Evolutionary conservation across 352 stramenopile genomes (phyloP).

Genomic region (Globisporangium megalacanthum): DNA sequence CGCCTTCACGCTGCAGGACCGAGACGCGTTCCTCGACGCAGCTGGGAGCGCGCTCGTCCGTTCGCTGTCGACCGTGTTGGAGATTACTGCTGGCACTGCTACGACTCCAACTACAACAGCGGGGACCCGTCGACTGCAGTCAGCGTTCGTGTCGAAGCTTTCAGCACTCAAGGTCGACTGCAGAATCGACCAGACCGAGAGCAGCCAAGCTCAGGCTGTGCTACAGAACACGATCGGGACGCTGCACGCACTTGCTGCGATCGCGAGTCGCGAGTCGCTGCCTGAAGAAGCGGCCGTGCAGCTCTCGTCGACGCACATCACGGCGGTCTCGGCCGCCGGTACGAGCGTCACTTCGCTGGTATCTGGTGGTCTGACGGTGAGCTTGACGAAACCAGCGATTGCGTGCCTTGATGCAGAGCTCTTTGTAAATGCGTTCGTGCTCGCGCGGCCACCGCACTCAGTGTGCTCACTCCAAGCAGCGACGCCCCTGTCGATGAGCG

Average conservation of each 20-base stretch:
- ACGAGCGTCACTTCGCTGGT: conserved; percentile 9
- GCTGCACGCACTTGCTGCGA: conserved; percentile 40
- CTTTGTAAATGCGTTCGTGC: conserved; percentile 44
- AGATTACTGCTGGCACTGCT: conserved; percentile 11
- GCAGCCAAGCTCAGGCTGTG: conserved; percentile 10
- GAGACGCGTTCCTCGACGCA: conserved; percentile 32
- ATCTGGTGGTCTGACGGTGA: conserved; percentile 20
- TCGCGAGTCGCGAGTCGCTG: conserved; percentile 48
- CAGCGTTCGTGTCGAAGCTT: not conserved
- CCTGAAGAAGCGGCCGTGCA: conserved; percentile 26
- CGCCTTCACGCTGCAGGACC: conserved; percentile 34
- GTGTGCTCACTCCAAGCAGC: conserved; percentile 34
- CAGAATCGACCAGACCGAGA: conserved; percentile 13
- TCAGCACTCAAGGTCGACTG: conserved; percentile 6
- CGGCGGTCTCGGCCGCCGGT: conserved; percentile 31
- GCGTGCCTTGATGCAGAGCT: conserved; percentile 40
- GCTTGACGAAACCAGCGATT: conserved; percentile 34
- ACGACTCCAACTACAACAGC: not conserved
- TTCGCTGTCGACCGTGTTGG: conserved; percentile 37
- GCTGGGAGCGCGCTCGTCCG: conserved; percentile 34
- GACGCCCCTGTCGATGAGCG: conserved; percentile 33
- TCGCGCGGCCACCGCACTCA: conserved; percentile 32
- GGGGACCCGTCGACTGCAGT: not conserved
- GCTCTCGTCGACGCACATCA: conserved; percentile 26
- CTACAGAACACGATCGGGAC: conserved; percentile 34